Percentiles rank a stretch among this genome's conserved stretches.
Evolutionary conservation across 1,139 yeast genomes (phyloP).

Genomic region (Kazachstania sp.): DNA sequence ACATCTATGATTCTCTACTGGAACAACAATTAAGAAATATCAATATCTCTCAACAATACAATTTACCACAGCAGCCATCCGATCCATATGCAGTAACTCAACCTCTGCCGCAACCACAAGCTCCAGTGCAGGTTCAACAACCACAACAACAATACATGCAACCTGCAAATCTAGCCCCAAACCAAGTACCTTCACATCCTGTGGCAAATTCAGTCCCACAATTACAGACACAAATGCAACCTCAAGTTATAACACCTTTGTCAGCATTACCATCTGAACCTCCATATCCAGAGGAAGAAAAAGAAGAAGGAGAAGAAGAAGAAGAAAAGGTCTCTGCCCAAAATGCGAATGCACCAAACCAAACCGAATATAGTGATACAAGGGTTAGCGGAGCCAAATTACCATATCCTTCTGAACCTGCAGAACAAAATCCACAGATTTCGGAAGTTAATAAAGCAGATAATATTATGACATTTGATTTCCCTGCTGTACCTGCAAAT

Average conservation of each 20-base stretch:
- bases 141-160: not conserved
- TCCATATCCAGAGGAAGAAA: slow-evolving; percentile 25
- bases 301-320: slow-evolving; percentile 14
- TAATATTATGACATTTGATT: slow-evolving; percentile 32
- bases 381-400: not conserved
- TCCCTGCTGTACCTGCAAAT: slow-evolving; percentile 35
- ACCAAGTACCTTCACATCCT: not conserved
- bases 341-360: not conserved
- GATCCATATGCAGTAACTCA: slow-evolving; percentile 16
- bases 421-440: slow-evolving; percentile 3
- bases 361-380: not conserved
- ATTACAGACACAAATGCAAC: not conserved
- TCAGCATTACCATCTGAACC: slow-evolving; percentile 17
- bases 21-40: slow-evolving; percentile 46
- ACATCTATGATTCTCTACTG: slow-evolving; percentile 68
- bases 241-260: not conserved
- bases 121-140: not conserved
- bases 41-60: slow-evolving; percentile 25
- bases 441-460: slow-evolving; percentile 1
- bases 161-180: not conserved
- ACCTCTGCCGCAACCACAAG: slow-evolving; percentile 5
- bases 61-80: slow-evolving; percentile 21
- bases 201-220: not conserved
- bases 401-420: slow-evolving; percentile 19
- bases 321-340: slow-evolving; percentile 5